These are phyloP conservation scores for Letharia columbiana DNA, from an alignment of 495 filamentous ascomycete species.

Conservation along the genomic window DNA sequence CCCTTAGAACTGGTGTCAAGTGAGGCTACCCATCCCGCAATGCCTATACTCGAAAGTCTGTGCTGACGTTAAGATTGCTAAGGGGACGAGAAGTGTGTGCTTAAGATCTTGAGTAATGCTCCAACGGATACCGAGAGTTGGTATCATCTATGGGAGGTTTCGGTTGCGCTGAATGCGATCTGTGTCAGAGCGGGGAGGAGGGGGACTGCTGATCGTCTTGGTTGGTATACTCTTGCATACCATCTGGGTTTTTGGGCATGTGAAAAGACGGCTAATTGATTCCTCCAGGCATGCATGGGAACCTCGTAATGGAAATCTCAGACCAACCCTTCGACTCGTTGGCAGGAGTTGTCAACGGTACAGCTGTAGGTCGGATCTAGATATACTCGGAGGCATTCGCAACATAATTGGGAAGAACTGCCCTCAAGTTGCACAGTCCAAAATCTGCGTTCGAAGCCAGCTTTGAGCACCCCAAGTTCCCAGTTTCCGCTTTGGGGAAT, in stretches of 20 bases:
- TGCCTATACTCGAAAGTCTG: neutral
- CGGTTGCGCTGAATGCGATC: neutral
- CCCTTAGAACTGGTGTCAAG: neutral
- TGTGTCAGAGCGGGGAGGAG: neutral
- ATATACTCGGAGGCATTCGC: neutral
- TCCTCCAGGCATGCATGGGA: neutral
- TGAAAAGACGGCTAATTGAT: neutral
- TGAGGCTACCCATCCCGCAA: neutral
- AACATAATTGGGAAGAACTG: too few species aligned
- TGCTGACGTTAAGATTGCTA: neutral
- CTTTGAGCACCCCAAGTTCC: too few species aligned
- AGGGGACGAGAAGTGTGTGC: neutral
- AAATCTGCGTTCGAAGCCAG: too few species aligned
- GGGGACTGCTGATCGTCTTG: neutral
- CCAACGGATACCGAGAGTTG: neutral
- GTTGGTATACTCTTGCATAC: neutral
- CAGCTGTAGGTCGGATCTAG: neutral
- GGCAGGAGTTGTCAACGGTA: neutral
- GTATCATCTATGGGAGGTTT: neutral
- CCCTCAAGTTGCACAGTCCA: too few species aligned
- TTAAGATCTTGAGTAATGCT: neutral
- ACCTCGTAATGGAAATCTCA: neutral
- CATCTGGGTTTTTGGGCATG: too few species aligned
- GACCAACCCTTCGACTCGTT: neutral
- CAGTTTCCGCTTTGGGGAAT: too few species aligned